Percentiles rank a stretch among this genome's conserved stretches.
phyloP scores from a whole-genome alignment of 495 filamentous ascomycete species.

The Elaphomyces granulatus region DNA sequence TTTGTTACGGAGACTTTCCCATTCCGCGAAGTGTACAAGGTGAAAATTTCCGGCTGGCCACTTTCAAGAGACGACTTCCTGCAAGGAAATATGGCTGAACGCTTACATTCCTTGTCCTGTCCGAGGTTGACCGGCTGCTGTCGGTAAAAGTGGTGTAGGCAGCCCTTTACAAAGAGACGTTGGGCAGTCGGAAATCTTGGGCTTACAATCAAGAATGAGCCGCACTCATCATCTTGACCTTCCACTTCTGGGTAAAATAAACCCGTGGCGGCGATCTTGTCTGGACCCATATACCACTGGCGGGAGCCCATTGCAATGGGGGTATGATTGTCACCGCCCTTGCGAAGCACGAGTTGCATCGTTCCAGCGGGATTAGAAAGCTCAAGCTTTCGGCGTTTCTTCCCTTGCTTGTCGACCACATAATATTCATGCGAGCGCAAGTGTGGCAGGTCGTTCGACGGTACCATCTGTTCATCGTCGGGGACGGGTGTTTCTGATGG shows the following conservation, averaged over 20 bases:
- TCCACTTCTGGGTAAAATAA: constrained; percentile 13
- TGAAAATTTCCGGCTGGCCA: constrained; percentile 10
- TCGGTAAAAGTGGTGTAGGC: constrained; percentile 12
- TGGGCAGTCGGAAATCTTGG: constrained; percentile 12
- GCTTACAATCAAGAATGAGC: constrained; percentile 9
- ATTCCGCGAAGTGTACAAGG: constrained; percentile 13
- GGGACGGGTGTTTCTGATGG: no score
- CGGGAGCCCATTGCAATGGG: background rate
- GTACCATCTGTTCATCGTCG: no score
- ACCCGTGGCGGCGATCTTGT: constrained; percentile 6
- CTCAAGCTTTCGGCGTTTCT: constrained; percentile 27
- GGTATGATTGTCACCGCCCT: no score
- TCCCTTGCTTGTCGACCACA: constrained; percentile 23
- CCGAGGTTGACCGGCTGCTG: constrained; percentile 10
- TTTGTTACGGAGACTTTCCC: constrained; percentile 14
- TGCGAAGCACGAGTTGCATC: background rate
- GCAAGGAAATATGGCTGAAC: constrained; percentile 17
- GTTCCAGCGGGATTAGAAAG: constrained; percentile 2
- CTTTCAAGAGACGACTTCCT: constrained; percentile 4
- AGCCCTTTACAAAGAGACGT: constrained; percentile 15
- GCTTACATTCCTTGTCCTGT: background rate
- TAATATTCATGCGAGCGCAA: constrained; percentile 13
- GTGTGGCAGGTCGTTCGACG: background rate
- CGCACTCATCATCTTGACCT: constrained; percentile 6
- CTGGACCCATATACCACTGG: constrained; percentile 21